Evolutionary conservation across 2,329 filamentous ascomycete genomes (phyloP).

Genomic region (Aspergillus pseudonomiae): DNA sequence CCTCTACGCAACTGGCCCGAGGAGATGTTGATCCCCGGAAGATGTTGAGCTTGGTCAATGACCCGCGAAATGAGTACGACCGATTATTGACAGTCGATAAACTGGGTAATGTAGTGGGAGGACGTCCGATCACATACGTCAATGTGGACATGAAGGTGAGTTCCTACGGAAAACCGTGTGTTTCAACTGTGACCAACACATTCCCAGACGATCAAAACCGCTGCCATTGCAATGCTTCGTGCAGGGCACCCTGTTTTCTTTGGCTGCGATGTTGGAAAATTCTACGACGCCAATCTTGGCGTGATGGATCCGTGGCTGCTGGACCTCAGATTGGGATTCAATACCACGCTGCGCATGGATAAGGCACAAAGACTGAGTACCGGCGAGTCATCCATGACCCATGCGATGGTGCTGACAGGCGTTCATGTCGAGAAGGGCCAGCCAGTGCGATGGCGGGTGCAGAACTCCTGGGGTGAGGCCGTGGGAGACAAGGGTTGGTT

Average conservation of each 20-base stretch:
- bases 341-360: slow-evolving; percentile 70
- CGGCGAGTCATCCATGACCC: slow-evolving; percentile 82
- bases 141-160: slow-evolving; percentile 69
- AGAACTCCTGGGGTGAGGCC: slow-evolving; percentile 78
- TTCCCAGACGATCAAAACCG: slow-evolving; percentile 64
- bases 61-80: slow-evolving; percentile 76
- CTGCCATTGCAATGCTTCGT: slow-evolving; percentile 76
- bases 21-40: slow-evolving; percentile 15
- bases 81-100: slow-evolving; percentile 74
- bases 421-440: slow-evolving; percentile 75
- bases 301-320: slow-evolving; percentile 80
- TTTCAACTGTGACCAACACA: not conserved
- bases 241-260: slow-evolving; percentile 84
- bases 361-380: slow-evolving; percentile 75
- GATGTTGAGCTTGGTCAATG: slow-evolving; percentile 80
- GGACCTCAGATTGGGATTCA: slow-evolving; percentile 84
- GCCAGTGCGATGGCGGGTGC: slow-evolving; percentile 77
- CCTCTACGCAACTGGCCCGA: slow-evolving; percentile 56
- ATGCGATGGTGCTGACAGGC: slow-evolving; percentile 88
- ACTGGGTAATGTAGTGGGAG: slow-evolving; percentile 80
- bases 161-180: not conserved
- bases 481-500: slow-evolving; percentile 81
- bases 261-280: slow-evolving; percentile 84
- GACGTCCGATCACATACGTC: slow-evolving; percentile 75
- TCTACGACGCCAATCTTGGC: slow-evolving; percentile 66